These are phyloP conservation scores for Elongisporangium senticosum DNA, from an alignment of 352 stramenopile genomes.

Conservation along the genomic window DNA sequence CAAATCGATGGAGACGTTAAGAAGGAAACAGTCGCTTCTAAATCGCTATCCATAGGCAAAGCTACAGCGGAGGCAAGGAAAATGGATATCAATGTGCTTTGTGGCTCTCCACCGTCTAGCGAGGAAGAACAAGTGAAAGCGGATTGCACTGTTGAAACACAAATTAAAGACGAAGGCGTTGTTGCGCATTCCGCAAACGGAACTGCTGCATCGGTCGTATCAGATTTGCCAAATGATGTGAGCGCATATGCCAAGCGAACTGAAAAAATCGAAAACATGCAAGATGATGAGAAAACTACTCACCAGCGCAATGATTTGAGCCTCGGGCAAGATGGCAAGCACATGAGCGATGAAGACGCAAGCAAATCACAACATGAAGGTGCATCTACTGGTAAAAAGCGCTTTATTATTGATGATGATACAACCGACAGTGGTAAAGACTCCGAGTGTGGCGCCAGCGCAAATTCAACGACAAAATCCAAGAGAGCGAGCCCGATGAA, in stretches of 20 bases:
- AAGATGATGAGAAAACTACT: background rate
- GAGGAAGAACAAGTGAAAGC: conserved; percentile 7
- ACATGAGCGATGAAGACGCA: background rate
- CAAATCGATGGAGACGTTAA: background rate
- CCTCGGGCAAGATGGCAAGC: background rate
- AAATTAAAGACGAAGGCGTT: background rate
- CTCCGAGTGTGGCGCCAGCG: conserved; percentile 9
- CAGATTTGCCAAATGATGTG: background rate
- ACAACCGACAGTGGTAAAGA: conserved; percentile 41
- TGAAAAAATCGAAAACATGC: background rate
- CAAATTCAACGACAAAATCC: conserved; percentile 3
- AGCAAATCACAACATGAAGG: background rate
- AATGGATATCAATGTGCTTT: conserved; percentile 49
- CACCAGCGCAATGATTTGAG: background rate
- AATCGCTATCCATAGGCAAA: background rate
- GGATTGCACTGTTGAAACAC: background rate
- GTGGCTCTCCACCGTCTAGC: conserved; percentile 16
- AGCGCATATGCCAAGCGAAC: background rate
- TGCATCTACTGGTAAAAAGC: conserved; percentile 26
- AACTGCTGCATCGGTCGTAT: background rate
- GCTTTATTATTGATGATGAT: conserved; percentile 61
- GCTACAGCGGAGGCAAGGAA: conserved; percentile 9
- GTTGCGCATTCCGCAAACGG: background rate
- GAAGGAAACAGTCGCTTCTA: background rate
- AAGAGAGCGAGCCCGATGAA: conserved; percentile 5